Base-by-base conservation (phyloP, 352 stramenopile genomes). In the Pythium phragmiticola region DNA sequence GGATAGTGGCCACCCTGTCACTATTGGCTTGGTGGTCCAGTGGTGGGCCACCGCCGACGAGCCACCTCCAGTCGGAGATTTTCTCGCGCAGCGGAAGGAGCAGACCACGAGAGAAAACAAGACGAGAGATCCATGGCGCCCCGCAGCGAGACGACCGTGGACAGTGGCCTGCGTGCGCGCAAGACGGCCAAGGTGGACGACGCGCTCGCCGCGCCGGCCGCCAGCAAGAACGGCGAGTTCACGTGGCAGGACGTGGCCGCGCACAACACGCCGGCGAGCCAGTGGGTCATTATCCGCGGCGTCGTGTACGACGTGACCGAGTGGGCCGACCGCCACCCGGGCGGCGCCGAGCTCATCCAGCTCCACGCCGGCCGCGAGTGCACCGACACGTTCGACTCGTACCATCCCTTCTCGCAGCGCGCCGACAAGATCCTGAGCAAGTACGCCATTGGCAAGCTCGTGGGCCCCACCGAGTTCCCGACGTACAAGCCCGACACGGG, bases 211-310 rank as follows among this genome's bases (percentile, higher is more conserved):
- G 53, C 16, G 48, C 28, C 8, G 41, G 43, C 57, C 4, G 46
- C 74, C 21, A 41, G 37, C 37, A 72, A 68, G 49, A 69, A 59
- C 52, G 57, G 64, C 65, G 77, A 79, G 57, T 97, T 90, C 75
- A 98, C 94, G 61, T 98, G 92, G 93, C 78, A 92, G 60, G 92
- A 99, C 51, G 92, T 99, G 49, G 90, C 96, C 60, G 86, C 97
- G 80, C 96, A 99, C 74, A 92, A 96, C 75, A 98, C 93, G 53
- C 88, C 90, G 28, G 75, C 92, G 28, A 98, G 98, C 86, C 96
- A 94, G 23, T 99, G 97, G 97, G 88, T 99, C 51, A 97, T 99
- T 46, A 88, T 98, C 65, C 85, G 90, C 67, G 88, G 89, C 63
- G 88, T 93, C 49, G 90, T 98, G n/a, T 98, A 98, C 76, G 90